A percentile compares a stretch with the other conserved stretches of the same genome.
Evolutionary conservation across 2,329 filamentous ascomycete genomes (phyloP).

Genomic region (Plenodomus tracheiphilus): DNA sequence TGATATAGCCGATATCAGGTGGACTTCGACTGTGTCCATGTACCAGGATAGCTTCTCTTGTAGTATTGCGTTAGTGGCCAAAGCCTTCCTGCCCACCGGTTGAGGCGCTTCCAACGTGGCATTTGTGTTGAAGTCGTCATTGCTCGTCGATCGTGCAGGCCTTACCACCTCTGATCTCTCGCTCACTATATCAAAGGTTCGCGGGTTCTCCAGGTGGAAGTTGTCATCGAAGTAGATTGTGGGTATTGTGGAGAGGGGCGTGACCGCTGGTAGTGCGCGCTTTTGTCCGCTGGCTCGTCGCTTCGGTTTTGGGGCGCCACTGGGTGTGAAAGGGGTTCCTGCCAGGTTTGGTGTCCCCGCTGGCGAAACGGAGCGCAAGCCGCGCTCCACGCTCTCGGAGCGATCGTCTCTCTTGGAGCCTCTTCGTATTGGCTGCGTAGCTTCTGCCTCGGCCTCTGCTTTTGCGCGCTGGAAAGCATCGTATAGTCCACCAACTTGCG

Average conservation of each 20-base stretch:
- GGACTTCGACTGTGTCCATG: conserved; percentile 98
- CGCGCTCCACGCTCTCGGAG: conserved; percentile 52
- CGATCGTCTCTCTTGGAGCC: conserved; percentile 56
- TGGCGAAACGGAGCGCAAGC: conserved; percentile 40
- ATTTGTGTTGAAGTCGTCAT: conserved; percentile 61
- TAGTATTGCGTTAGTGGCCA: conserved; percentile 94
- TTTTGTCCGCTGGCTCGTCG: conserved; percentile 57
- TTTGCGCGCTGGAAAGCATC: conserved; percentile 86
- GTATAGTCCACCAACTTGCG: conserved; percentile 83
- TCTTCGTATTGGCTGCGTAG: conserved; percentile 51
- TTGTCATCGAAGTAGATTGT: conserved; percentile 92
- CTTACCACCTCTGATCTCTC: conserved; percentile 96
- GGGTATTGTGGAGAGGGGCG: conserved; percentile 89
- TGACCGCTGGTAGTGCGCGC: conserved; percentile 70
- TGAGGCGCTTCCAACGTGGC: conserved; percentile 61
- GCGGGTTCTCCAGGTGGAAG: conserved; percentile 93
- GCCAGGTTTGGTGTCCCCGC: conserved; percentile 44
- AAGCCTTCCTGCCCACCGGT: conserved; percentile 69
- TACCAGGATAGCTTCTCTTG: conserved; percentile 99
- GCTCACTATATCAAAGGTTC: conserved; percentile 95
- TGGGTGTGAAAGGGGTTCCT: conserved; percentile 48
- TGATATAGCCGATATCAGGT: conserved; percentile 94
- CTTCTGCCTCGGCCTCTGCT: conserved; percentile 70
- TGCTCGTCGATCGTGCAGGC: conserved; percentile 52
- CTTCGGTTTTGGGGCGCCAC: conserved; percentile 54